Evolutionary conservation across 2,329 filamentous ascomycete species (phyloP).

Genomic region (Huntiella bhutanensis): DNA sequence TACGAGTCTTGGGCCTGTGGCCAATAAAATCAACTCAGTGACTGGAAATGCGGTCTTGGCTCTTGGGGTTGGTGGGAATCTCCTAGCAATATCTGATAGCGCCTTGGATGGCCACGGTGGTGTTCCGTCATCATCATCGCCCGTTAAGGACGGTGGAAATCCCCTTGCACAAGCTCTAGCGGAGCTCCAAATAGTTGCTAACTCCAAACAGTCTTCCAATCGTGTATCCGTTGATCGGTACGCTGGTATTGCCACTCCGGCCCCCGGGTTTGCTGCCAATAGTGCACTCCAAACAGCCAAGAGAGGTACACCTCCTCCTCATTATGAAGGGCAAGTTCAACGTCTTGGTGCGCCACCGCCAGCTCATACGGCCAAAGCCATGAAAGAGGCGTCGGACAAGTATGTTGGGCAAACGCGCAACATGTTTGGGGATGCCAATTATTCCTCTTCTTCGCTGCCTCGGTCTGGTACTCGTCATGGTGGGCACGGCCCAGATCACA

Average conservation of each 20-base stretch:
- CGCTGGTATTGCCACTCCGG: conserved; percentile 78
- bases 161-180: conserved; percentile 85
- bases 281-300: conserved; percentile 34
- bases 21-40: conserved; percentile 36
- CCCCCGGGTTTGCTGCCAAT: conserved; percentile 27
- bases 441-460: conserved; percentile 10
- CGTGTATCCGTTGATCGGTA: conserved; percentile 94
- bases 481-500: conserved; percentile 39
- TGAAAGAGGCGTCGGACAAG: conserved; percentile 87
- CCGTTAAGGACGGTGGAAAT: conserved; percentile 39
- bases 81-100: conserved; percentile 63
- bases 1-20: no score
- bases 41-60: conserved; percentile 86
- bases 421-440: conserved; percentile 39
- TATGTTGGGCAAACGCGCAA: conserved; percentile 67
- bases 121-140: conserved; percentile 15
- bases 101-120: conserved; percentile 1
- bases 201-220: conserved; percentile 52
- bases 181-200: conserved; percentile 67
- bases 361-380: conserved; percentile 79
- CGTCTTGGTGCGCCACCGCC: conserved; percentile 76
- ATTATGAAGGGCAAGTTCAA: conserved; percentile 62
- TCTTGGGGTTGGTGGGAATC: conserved; percentile 85
- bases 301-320: conserved; percentile 66
- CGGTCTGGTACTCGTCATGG: conserved; percentile 33